Conservation (phyloP, 1,284 basidiomycete genomes). For the Naganishia liquefaciens region DNA sequence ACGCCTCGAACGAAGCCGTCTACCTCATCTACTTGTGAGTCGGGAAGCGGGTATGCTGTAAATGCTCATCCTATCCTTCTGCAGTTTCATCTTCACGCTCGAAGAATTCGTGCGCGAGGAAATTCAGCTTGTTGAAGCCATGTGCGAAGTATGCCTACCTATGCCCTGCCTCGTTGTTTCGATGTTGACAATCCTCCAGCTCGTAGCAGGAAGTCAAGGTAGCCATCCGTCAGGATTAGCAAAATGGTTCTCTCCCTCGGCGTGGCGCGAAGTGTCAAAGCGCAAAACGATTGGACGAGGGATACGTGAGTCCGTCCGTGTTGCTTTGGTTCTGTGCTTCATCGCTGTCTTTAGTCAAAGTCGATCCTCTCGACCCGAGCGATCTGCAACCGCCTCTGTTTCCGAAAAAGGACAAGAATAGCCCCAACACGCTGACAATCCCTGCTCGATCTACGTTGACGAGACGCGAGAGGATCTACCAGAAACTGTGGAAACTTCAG, state of each 20-base stretch:
- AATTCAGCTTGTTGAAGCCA: constrained; percentile 74
- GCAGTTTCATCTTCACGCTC: constrained; percentile 85
- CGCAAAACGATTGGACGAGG: not conserved
- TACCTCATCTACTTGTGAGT: constrained; percentile 88
- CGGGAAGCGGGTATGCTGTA: not conserved
- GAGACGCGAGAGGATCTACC: constrained; percentile 64
- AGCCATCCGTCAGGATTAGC: not conserved
- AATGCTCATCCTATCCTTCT: not conserved
- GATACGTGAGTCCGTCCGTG: not conserved
- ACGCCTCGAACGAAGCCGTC: constrained; percentile 59
- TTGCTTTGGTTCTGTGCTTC: not conserved
- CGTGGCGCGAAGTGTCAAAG: constrained; percentile 6
- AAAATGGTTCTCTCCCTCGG: constrained; percentile 9
- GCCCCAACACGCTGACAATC: constrained; percentile 79
- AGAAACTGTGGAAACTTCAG: constrained; percentile 73
- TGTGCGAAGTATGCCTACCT: constrained; percentile 59
- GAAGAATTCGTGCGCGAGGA: constrained; percentile 87
- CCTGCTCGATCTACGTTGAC: constrained; percentile 65
- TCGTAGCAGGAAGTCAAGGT: constrained; percentile 53
- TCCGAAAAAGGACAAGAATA: constrained; percentile 77
- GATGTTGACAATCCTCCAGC: not conserved
- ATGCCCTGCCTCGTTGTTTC: constrained; percentile 48
- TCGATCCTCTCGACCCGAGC: constrained; percentile 63
- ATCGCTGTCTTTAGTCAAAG: constrained; percentile 58
- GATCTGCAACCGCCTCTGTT: constrained; percentile 65